Conservation (phyloP, 2,329 filamentous ascomycete species). For the Sphaerulina vaccinii region DNA sequence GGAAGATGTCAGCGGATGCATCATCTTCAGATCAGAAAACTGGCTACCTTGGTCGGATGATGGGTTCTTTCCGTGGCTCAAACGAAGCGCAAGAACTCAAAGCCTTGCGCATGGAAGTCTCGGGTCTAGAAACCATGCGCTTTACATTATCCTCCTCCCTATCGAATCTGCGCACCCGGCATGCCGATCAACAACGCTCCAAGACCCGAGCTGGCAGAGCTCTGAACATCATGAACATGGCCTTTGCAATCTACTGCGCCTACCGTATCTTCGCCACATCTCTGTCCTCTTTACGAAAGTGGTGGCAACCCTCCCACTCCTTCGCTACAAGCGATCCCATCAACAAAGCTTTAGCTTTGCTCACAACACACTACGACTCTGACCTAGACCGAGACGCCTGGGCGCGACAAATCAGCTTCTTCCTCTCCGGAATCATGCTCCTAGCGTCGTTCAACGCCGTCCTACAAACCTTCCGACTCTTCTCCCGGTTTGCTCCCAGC, state of each 20-base stretch:
- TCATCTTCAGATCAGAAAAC: conserved; percentile 36
- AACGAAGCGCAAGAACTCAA: conserved; percentile 56
- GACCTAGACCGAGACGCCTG: conserved; percentile 78
- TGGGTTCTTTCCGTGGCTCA: conserved; percentile 68
- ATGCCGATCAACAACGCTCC: conserved; percentile 64
- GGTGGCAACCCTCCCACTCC: conserved; percentile 44
- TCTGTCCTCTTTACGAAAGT: conserved; percentile 65
- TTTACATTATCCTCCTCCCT: conserved; percentile 66
- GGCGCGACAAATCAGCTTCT: conserved; percentile 81
- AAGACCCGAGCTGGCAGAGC: conserved; percentile 66
- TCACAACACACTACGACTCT: conserved; percentile 82
- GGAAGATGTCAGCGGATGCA: conserved; percentile 54
- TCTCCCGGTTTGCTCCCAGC: conserved; percentile 70
- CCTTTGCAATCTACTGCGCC: conserved; percentile 78
- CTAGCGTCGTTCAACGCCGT: conserved; percentile 77
- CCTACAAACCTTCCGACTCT: conserved; percentile 80
- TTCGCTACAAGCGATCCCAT: conserved; percentile 77
- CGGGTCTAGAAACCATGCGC: conserved; percentile 78
- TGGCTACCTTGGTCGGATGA: conserved; percentile 71
- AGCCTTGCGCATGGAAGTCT: conserved; percentile 69
- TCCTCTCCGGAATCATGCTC: conserved; percentile 79
- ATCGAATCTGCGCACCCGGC: conserved; percentile 60
- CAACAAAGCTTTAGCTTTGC: conserved; percentile 74
- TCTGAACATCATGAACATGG: conserved; percentile 61
- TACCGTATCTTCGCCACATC: conserved; percentile 76